These are phyloP conservation scores for Scheffersomyces segobiensis DNA, from an alignment of 1,139 yeast species.

Conservation along the genomic window DNA sequence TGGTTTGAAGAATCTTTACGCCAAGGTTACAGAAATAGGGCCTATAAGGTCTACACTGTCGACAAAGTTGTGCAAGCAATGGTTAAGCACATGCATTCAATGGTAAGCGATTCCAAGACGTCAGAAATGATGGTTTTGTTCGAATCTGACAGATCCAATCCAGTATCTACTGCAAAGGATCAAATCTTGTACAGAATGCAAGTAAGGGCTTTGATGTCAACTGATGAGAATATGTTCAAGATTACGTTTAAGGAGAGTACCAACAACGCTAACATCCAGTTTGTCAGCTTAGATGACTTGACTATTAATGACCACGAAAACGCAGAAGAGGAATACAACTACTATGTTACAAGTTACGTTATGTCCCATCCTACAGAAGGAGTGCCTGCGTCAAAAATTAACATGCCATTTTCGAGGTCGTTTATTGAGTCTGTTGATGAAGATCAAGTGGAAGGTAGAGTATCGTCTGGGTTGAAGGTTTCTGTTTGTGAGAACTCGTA, in stretches of 20 bases:
- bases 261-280: conserved; percentile 69
- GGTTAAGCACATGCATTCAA: conserved; percentile 82
- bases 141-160: conserved; percentile 72
- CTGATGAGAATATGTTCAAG: conserved; percentile 91
- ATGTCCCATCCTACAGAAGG: conserved; percentile 98
- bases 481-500: conserved; percentile 80
- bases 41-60: conserved; percentile 87
- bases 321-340: conserved; percentile 84
- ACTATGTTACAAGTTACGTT: conserved; percentile 86
- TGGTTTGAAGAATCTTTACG: conserved; percentile 95
- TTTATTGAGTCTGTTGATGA: conserved; percentile 58
- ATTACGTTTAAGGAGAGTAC: conserved; percentile 63
- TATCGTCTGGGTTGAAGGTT: conserved; percentile 75
- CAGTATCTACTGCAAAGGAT: conserved; percentile 73
- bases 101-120: conserved; percentile 79
- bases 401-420: conserved; percentile 70
- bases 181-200: conserved; percentile 90
- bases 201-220: conserved; percentile 76
- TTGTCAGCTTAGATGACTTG: conserved; percentile 82
- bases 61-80: conserved; percentile 91
- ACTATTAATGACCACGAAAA: conserved; percentile 77
- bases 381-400: conserved; percentile 75
- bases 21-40: conserved; percentile 91
- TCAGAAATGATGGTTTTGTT: conserved; percentile 78
- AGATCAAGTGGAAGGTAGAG: conserved; percentile 64